Percentiles rank a stretch among this genome's conserved stretches.
Conservation (phyloP, 176 grass and related monocot species). For the Melocanna baccifera region DNA sequence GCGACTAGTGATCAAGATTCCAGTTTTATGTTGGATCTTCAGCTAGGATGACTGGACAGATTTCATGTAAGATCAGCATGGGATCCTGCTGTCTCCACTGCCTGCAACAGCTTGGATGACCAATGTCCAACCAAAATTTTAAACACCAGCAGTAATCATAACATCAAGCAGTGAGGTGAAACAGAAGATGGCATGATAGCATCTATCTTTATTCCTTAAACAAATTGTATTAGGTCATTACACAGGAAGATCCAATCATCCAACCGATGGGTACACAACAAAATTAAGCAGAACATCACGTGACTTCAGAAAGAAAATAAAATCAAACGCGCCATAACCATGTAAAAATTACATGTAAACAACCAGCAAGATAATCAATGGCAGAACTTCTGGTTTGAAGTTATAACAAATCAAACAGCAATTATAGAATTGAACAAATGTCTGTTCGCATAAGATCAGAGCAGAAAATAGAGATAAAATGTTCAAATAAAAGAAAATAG, state of each 20-base stretch:
- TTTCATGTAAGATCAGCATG: neutral
- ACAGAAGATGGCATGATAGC: neutral
- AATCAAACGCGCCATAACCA: too few relatives aligned
- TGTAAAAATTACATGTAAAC: too few relatives aligned
- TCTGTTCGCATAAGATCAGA: neutral
- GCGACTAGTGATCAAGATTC: neutral
- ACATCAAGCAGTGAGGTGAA: neutral
- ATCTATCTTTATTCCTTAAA: too few relatives aligned
- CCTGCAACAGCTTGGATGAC: neutral
- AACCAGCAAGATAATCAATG: too few relatives aligned
- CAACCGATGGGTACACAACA: too few relatives aligned
- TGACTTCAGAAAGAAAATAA: too few relatives aligned
- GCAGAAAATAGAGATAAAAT: neutral
- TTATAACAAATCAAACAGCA: too few relatives aligned
- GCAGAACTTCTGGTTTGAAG: too few relatives aligned
- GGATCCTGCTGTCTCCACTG: neutral
- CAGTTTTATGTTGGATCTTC: neutral
- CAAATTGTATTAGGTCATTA: too few relatives aligned
- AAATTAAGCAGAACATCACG: too few relatives aligned
- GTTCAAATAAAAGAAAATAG: neutral
- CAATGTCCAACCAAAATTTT: neutral
- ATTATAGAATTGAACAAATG: neutral
- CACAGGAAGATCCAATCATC: too few relatives aligned
- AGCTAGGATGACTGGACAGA: neutral
- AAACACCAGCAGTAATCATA: neutral